Percentiles rank a stretch among this genome's conserved stretches.
These are phyloP conservation scores for Xylaria curta DNA, from an alignment of 495 filamentous ascomycete species.

Conservation along the genomic window DNA sequence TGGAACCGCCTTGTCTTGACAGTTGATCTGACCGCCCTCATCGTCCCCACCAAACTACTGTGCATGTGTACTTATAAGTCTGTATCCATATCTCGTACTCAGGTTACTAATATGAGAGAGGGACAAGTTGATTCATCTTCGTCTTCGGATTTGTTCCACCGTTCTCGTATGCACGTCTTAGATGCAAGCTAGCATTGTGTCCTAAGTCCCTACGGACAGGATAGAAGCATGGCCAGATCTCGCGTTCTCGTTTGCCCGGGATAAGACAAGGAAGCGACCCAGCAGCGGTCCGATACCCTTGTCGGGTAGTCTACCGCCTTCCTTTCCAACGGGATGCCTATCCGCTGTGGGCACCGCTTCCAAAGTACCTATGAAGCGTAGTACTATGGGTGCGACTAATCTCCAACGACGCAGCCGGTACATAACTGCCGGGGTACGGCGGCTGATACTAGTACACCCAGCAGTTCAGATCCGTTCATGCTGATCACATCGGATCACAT, in stretches of 20 bases:
- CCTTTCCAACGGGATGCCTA: neutral
- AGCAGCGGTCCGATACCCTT: neutral
- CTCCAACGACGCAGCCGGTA: neutral
- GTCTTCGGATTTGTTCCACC: neutral
- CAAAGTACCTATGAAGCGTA: neutral
- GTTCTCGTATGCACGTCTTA: neutral
- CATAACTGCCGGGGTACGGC: neutral
- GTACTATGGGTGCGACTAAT: neutral
- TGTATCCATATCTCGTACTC: neutral
- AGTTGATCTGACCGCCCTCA: neutral
- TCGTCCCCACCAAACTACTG: neutral
- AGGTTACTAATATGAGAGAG: neutral
- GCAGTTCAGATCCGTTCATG: neutral
- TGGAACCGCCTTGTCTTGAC: neutral
- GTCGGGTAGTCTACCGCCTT: neutral
- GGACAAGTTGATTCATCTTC: neutral
- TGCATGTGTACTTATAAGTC: neutral
- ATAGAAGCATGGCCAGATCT: neutral
- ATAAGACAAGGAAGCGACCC: neutral
- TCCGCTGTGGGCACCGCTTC: neutral
- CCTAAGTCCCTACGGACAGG: neutral
- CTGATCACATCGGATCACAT: neutral
- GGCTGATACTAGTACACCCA: neutral
- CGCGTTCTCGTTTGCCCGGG: neutral
- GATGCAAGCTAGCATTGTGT: neutral